These are phyloP conservation scores for Oidium heveae DNA, from an alignment of 2,329 filamentous ascomycete species.

Conservation along the genomic window DNA sequence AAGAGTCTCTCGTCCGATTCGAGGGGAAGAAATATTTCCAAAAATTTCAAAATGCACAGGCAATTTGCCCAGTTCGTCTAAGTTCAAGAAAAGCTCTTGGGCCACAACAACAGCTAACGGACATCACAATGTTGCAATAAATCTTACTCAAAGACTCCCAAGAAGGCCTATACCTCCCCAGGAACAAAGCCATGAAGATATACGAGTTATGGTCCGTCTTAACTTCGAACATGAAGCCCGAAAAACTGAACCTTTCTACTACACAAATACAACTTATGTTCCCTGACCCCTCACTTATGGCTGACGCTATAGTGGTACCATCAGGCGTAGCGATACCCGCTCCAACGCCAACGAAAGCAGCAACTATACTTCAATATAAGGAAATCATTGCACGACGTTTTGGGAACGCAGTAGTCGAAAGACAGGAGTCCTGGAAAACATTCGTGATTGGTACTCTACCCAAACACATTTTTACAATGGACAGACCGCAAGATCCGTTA, in stretches of 20 bases:
- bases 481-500: neutral
- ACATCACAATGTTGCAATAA: too few relatives aligned
- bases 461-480: neutral
- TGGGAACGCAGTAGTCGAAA: neutral
- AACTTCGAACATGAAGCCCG: neutral
- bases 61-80: too few relatives aligned
- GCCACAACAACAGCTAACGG: neutral
- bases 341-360: neutral
- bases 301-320: neutral
- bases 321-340: neutral
- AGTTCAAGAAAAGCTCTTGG: too few relatives aligned
- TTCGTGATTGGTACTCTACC: neutral
- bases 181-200: neutral
- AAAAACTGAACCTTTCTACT: neutral
- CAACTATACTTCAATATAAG: neutral
- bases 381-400: neutral
- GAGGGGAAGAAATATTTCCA: neutral
- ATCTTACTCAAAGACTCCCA: too few relatives aligned
- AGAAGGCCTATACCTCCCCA: neutral
- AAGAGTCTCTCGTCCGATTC: neutral
- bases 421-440: neutral
- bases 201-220: neutral
- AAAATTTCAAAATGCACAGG: too few relatives aligned
- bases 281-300: neutral
- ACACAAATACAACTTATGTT: neutral